These are phyloP conservation scores for Perilla frutescens DNA, from an alignment of 257 asterid species.

Conservation along the genomic window DNA sequence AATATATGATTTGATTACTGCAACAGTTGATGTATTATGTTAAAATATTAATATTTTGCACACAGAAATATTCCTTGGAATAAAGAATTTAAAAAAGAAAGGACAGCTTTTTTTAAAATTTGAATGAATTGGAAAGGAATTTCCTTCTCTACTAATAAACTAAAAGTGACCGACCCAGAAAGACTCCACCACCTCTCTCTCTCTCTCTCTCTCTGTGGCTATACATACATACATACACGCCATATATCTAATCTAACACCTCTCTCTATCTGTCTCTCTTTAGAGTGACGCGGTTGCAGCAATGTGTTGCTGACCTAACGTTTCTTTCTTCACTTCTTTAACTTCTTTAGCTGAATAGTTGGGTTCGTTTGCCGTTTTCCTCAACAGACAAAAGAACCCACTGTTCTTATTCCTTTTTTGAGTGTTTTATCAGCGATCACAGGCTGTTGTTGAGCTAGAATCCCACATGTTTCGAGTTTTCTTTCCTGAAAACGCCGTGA, in stretches of 20 bases:
- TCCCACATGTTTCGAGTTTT: not conserved
- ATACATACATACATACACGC: conserved; percentile 26
- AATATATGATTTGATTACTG: too few species aligned
- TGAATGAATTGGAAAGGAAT: conserved; percentile 31
- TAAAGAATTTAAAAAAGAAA: not conserved
- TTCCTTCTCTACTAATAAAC: conserved; percentile 20
- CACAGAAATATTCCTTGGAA: conserved; percentile 28
- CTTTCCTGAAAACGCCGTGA: not conserved
- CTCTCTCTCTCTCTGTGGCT: conserved; percentile 32
- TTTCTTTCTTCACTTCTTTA: conserved; percentile 30
- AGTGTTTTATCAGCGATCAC: conserved; percentile 25
- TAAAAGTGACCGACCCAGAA: conserved; percentile 43
- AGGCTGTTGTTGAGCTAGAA: conserved; percentile 23
- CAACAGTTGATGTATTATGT: not conserved
- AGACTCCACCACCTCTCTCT: conserved; percentile 19
- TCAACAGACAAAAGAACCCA: conserved; percentile 23
- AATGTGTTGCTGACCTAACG: conserved; percentile 58
- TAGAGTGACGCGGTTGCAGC: conserved; percentile 49
- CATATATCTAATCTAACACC: conserved; percentile 30
- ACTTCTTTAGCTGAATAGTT: conserved; percentile 22
- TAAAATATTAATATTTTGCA: not conserved
- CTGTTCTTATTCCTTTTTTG: not conserved
- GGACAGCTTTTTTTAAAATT: conserved; percentile 12
- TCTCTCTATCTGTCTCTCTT: conserved; percentile 32
- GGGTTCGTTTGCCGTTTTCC: conserved; percentile 35